Conservation (phyloP, 139 green algal genomes). For the Ettlia oleoabundans region DNA sequence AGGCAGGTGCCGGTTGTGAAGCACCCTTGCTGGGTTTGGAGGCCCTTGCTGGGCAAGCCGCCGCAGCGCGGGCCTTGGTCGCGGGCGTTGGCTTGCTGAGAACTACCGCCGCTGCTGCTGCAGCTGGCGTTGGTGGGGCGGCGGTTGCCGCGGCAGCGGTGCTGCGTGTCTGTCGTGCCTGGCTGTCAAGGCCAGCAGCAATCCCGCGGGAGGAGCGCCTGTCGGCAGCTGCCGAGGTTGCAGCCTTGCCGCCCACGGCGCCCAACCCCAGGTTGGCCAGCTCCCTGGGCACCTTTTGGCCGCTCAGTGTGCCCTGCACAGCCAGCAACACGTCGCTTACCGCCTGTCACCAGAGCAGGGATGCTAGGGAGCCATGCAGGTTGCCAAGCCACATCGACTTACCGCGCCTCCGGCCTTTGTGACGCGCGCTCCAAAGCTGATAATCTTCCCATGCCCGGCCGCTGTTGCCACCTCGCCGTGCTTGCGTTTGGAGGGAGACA, state of each 20-base stretch:
- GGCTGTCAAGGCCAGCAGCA: background rate
- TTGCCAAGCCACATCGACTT: too few species aligned
- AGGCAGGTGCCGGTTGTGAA: background rate
- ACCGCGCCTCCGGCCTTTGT: background rate
- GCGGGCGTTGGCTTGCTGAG: background rate
- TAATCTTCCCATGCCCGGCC: too few species aligned
- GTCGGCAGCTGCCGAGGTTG: background rate
- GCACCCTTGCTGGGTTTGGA: background rate
- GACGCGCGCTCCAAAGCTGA: background rate
- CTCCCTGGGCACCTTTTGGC: background rate
- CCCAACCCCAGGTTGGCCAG: background rate
- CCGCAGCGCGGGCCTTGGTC: background rate
- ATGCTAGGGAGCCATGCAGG: background rate
- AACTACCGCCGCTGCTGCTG: background rate
- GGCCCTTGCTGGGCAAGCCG: background rate
- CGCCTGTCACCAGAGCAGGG: too few species aligned
- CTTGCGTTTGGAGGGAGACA: slow-evolving; percentile 27
- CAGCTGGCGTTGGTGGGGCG: background rate
- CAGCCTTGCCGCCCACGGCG: too few species aligned
- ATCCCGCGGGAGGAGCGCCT: background rate
- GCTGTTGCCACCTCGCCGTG: background rate
- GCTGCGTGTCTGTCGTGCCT: background rate
- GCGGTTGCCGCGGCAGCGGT: background rate
- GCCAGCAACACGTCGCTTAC: background rate
- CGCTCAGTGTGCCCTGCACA: background rate